Conservation (phyloP, 2,329 filamentous ascomycete species). For the Pseudogymnoascus sp. region DNA sequence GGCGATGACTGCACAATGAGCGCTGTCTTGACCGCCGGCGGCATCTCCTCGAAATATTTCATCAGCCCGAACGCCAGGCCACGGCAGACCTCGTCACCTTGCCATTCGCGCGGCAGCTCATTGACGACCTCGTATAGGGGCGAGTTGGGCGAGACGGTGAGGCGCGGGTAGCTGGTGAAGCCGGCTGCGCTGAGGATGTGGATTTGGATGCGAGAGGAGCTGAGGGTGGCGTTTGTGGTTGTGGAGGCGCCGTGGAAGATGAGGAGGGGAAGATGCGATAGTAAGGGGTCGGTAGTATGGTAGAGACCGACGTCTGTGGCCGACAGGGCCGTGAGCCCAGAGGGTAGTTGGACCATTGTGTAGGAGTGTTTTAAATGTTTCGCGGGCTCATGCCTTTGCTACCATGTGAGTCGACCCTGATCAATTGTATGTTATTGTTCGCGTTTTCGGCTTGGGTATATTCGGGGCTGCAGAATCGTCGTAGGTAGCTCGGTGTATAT, state of each 20-base stretch:
- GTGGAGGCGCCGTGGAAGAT: constrained; percentile 90
- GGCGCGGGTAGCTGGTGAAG: constrained; percentile 78
- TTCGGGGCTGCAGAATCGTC: not conserved
- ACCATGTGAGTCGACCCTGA: not conserved
- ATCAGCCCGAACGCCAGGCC: constrained; percentile 85
- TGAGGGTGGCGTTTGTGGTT: constrained; percentile 76
- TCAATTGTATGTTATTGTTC: not conserved
- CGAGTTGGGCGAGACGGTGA: constrained; percentile 89
- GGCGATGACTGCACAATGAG: constrained; percentile 46
- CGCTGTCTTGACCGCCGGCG: constrained; percentile 64
- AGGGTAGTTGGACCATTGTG: constrained; percentile 75
- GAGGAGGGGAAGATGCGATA: constrained; percentile 73
- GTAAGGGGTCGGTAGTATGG: constrained; percentile 76
- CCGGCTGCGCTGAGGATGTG: constrained; percentile 88
- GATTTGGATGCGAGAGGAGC: constrained; percentile 88
- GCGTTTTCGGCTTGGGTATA: not conserved
- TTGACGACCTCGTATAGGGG: constrained; percentile 85
- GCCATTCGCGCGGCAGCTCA: constrained; percentile 83
- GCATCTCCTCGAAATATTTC: constrained; percentile 89
- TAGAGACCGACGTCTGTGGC: constrained; percentile 79
- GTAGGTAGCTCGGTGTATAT: not conserved
- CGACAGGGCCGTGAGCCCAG: constrained; percentile 67
- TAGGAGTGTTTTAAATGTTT: constrained; percentile 3
- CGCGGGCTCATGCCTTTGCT: not conserved
- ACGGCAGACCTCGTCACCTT: constrained; percentile 88